A percentile compares a stretch with the other conserved stretches of the same genome.
phyloP scores from a whole-genome alignment of 1,139 yeast species.

The Hansenula sp. region DNA sequence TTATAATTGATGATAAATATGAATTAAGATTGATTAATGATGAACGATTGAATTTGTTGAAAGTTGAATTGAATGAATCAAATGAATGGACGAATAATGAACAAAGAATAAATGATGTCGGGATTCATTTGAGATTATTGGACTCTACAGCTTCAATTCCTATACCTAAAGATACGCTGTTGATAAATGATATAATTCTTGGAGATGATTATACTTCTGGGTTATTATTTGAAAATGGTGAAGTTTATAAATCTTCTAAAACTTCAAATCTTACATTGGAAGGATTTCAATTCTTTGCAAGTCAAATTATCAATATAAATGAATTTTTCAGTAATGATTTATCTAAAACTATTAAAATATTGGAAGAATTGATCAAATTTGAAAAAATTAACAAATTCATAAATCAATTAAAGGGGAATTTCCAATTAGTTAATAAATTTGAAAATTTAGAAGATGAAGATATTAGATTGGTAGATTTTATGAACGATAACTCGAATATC shows the following conservation, averaged over 20 bases:
- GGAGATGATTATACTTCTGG: not conserved
- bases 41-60: slow-evolving; percentile 7
- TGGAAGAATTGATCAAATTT: not conserved
- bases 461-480: slow-evolving; percentile 1
- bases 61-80: not conserved
- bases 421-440: not conserved
- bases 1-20: slow-evolving; percentile 8
- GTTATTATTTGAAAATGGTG: not conserved
- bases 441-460: slow-evolving; percentile 1
- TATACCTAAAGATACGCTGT: not conserved
- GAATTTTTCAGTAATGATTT: not conserved
- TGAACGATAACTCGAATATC: not conserved
- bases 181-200: not conserved
- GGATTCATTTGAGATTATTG: slow-evolving; percentile 2
- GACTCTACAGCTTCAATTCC: not conserved
- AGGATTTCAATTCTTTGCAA: slow-evolving; percentile 1
- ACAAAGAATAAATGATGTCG: slow-evolving; percentile 7
- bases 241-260: not conserved
- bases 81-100: slow-evolving; percentile 1
- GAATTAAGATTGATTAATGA: slow-evolving; percentile 12
- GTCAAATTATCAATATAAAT: not conserved
- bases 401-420: not conserved
- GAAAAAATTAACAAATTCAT: not conserved
- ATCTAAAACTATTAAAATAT: not conserved
- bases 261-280: not conserved